Conservation (phyloP, 2,329 filamentous ascomycete species). For the Aspergillus niger region DNA sequence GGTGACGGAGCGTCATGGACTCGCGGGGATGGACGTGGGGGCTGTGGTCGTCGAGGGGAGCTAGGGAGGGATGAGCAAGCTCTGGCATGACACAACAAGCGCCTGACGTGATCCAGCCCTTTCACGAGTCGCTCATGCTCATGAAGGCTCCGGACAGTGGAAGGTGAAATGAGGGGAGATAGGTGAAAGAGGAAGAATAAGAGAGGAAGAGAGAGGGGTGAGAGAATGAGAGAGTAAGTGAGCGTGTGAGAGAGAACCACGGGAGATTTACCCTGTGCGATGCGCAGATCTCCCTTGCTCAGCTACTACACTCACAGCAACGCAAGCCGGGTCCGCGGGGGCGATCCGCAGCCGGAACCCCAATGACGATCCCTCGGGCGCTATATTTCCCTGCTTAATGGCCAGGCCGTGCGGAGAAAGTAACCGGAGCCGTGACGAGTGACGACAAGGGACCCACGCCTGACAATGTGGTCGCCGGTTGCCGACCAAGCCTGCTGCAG, state of each 20-base stretch:
- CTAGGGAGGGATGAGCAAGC: slow-evolving; percentile 16
- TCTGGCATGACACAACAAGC: slow-evolving; percentile 19
- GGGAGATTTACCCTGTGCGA: neutral
- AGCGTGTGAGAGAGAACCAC: neutral
- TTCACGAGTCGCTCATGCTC: neutral
- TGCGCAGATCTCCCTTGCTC: slow-evolving; percentile 8
- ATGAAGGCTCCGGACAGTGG: neutral
- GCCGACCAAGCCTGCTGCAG: neutral
- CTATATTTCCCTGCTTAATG: neutral
- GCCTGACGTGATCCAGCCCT: neutral
- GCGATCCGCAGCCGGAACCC: slow-evolving; percentile 1
- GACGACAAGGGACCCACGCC: slow-evolving; percentile 2
- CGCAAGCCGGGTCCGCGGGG: neutral
- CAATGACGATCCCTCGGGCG: slow-evolving; percentile 3
- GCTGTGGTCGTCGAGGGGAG: slow-evolving; percentile 18
- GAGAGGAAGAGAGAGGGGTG: neutral
- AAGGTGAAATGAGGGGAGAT: neutral
- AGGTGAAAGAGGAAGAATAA: neutral
- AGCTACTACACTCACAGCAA: neutral
- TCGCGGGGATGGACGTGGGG: slow-evolving; percentile 17
- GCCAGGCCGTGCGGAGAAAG: slow-evolving; percentile 1
- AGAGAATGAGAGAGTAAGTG: neutral
- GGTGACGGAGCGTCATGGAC: slow-evolving; percentile 36
- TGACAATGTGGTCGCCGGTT: neutral
- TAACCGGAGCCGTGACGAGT: neutral